phyloP scores from a whole-genome alignment of 192 early-diverging fungal genomes.

The Chytriomyces confervae region DNA sequence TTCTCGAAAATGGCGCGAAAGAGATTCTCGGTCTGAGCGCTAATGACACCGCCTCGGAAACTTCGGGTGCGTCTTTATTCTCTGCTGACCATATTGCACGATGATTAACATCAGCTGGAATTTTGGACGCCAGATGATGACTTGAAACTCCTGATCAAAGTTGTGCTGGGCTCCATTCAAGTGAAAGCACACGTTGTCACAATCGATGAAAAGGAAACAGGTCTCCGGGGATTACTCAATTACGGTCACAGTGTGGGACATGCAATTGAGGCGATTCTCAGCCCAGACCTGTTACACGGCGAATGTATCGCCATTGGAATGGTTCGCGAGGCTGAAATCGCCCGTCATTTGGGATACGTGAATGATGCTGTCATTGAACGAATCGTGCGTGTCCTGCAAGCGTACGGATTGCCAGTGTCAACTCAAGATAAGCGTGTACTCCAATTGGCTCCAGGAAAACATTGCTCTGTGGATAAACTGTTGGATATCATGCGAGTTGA shows the following conservation, averaged over 20 bases:
- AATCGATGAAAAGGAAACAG: constrained; percentile 91
- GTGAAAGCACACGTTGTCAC: constrained; percentile 97
- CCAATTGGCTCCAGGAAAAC: constrained; percentile 64
- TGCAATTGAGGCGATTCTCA: constrained; percentile 90
- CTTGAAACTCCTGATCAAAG: constrained; percentile 66
- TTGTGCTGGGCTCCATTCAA: constrained; percentile 84
- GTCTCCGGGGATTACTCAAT: constrained; percentile 92
- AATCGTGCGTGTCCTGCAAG: constrained; percentile 78
- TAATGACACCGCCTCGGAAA: constrained; percentile 1
- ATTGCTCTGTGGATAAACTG: constrained; percentile 74
- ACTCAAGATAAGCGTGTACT: constrained; percentile 80
- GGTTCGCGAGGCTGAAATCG: constrained; percentile 92
- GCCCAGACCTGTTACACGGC: constrained; percentile 91
- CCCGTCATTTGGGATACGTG: constrained; percentile 83
- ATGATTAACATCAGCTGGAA: neutral
- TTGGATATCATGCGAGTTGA: constrained; percentile 93
- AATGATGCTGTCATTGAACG: constrained; percentile 84
- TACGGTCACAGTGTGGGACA: constrained; percentile 98
- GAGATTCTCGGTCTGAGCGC: constrained; percentile 68
- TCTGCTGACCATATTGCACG: neutral
- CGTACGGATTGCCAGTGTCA: constrained; percentile 87
- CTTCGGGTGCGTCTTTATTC: neutral
- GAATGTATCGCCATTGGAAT: constrained; percentile 96
- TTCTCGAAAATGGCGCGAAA: constrained; percentile 85
- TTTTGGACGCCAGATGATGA: constrained; percentile 34